These are phyloP conservation scores for Trypanosoma lewisi DNA, from an alignment of 208 protist species.

Conservation along the genomic window DNA sequence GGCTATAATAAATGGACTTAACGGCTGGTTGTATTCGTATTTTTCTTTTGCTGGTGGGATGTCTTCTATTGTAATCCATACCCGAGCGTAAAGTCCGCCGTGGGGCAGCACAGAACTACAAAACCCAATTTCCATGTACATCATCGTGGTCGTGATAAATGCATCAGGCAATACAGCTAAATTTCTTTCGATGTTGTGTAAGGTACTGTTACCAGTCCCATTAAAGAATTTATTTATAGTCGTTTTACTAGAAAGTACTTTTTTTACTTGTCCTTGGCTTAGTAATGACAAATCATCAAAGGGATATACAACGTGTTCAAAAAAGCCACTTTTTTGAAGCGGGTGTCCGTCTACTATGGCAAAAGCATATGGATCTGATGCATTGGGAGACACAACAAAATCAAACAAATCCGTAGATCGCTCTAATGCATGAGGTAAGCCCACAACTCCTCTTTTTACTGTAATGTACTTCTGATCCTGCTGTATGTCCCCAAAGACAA, in stretches of 20 bases:
- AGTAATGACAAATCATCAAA: conserved; percentile 7
- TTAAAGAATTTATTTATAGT: conserved; percentile 28
- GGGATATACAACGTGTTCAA: conserved; percentile 23
- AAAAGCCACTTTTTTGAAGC: conserved; percentile 8
- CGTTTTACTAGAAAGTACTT: background rate
- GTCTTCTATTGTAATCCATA: conserved; percentile 49
- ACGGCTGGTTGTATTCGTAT: conserved; percentile 25
- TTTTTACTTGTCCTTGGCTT: conserved; percentile 13
- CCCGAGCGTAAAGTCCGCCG: conserved; percentile 29
- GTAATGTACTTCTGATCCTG: conserved; percentile 7
- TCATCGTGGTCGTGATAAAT: conserved; percentile 37
- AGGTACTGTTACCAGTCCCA: conserved; percentile 21
- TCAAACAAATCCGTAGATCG: conserved; percentile 6
- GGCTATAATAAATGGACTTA: conserved; percentile 35
- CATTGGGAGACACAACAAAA: conserved; percentile 4
- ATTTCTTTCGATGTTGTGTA: conserved; percentile 28
- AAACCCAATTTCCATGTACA: conserved; percentile 60
- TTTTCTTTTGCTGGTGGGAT: conserved; percentile 15
- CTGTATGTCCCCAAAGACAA: conserved; percentile 1
- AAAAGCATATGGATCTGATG: conserved; percentile 10
- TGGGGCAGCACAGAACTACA: conserved; percentile 19
- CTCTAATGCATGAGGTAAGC: background rate
- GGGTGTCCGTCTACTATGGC: conserved; percentile 6
- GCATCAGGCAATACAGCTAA: conserved; percentile 29
- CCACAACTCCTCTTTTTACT: background rate